Conservation (phyloP, 768 basidiomycete genomes). For the Daedaleopsis sinensis region DNA sequence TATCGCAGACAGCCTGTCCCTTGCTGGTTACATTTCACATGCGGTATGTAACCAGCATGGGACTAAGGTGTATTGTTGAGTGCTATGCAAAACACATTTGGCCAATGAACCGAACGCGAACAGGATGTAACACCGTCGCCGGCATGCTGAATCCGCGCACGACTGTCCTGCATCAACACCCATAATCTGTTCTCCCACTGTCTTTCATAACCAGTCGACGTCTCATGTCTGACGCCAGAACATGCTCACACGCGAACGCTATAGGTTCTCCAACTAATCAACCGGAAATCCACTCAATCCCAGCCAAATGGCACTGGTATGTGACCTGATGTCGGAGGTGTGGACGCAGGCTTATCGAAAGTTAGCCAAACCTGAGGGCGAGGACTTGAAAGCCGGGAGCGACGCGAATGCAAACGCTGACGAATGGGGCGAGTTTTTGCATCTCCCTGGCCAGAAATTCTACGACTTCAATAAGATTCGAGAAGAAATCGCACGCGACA, state of each 20-base stretch:
- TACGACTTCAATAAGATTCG: slow-evolving; percentile 97
- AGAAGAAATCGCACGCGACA: slow-evolving; percentile 94
- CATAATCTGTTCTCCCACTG: too few relatives aligned
- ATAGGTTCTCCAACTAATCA: slow-evolving; percentile 92
- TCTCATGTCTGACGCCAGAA: too few relatives aligned
- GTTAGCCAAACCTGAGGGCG: slow-evolving; percentile 43
- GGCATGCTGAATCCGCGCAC: too few relatives aligned
- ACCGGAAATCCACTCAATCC: slow-evolving; percentile 63
- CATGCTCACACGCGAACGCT: slow-evolving; percentile 1
- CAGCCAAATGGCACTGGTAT: slow-evolving; percentile 49
- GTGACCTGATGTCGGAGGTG: slow-evolving; percentile 23
- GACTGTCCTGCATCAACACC: too few relatives aligned
- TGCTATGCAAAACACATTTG: too few relatives aligned
- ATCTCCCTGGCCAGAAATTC: slow-evolving; percentile 96
- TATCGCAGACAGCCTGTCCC: too few relatives aligned
- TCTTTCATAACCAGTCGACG: too few relatives aligned
- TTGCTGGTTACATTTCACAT: too few relatives aligned
- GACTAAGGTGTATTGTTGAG: too few relatives aligned
- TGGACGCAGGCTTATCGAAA: background rate
- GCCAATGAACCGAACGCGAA: too few relatives aligned
- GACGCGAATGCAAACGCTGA: slow-evolving; percentile 86
- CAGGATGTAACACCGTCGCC: too few relatives aligned
- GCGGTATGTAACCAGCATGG: too few relatives aligned
- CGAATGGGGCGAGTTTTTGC: slow-evolving; percentile 99
- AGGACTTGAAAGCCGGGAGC: slow-evolving; percentile 20